These are phyloP conservation scores for Cryphonectria naterciae DNA, from an alignment of 2,329 filamentous ascomycete species.

Conservation along the genomic window DNA sequence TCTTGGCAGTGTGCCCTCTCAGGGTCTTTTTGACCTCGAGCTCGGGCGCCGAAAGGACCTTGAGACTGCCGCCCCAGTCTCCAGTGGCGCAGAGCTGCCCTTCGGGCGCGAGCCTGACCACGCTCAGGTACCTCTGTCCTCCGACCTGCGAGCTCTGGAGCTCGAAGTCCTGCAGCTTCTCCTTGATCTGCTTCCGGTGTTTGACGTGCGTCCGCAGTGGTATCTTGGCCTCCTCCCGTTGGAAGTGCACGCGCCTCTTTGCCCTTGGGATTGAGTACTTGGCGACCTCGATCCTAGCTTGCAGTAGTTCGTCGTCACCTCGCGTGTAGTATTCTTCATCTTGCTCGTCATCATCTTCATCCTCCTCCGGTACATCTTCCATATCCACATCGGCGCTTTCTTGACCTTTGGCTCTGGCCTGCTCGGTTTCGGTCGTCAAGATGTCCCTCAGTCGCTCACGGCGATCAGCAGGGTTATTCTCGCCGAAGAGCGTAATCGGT, in stretches of 20 bases:
- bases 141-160: constrained; percentile 93
- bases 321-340: constrained; percentile 96
- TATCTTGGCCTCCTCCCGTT: constrained; percentile 81
- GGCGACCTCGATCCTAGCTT: constrained; percentile 79
- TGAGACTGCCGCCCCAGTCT: constrained; percentile 90
- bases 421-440: constrained; percentile 73
- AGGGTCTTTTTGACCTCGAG: constrained; percentile 76
- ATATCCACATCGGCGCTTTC: constrained; percentile 64
- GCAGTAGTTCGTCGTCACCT: constrained; percentile 73
- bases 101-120: constrained; percentile 87
- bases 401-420: constrained; percentile 48
- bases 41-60: constrained; percentile 81
- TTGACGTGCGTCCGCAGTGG: constrained; percentile 88
- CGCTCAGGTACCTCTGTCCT: constrained; percentile 87
- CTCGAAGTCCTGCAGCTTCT: constrained; percentile 80
- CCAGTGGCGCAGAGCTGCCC: constrained; percentile 84
- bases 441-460: constrained; percentile 85
- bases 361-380: constrained; percentile 58
- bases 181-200: constrained; percentile 87
- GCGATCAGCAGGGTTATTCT: constrained; percentile 76
- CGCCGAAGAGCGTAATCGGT: constrained; percentile 91
- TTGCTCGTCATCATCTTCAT: constrained; percentile 70
- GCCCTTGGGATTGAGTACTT: constrained; percentile 83
- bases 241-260: constrained; percentile 74
- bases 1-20: constrained; percentile 84